A percentile compares a stretch with the other conserved stretches of the same genome.
These are phyloP conservation scores for Diutina ranongensis DNA, from an alignment of 1,139 yeast species.

Conservation along the genomic window DNA sequence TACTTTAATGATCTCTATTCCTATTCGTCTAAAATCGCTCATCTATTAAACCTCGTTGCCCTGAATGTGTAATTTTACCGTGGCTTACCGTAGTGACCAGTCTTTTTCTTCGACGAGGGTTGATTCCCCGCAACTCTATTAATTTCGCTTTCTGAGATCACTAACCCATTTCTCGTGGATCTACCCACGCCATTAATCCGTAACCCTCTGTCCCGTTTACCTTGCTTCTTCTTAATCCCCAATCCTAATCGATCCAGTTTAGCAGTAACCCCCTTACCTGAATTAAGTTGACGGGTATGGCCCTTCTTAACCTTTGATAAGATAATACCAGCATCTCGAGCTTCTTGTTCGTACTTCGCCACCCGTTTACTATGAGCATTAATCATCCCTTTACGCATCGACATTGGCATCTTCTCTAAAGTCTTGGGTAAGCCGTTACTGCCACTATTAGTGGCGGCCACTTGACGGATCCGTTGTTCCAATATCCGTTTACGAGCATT, in stretches of 20 bases:
- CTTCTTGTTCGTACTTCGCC: constrained; percentile 56
- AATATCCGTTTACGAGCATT: constrained; percentile 67
- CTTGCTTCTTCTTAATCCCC: constrained; percentile 18
- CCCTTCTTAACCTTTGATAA: constrained; percentile 57
- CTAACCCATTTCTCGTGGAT: constrained; percentile 70
- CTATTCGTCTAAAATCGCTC: not conserved
- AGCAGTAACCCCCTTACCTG: constrained; percentile 43
- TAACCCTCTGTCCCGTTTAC: constrained; percentile 62
- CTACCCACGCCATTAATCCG: constrained; percentile 69
- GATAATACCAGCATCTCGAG: constrained; percentile 81
- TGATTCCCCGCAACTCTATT: constrained; percentile 18
- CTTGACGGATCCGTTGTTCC: constrained; percentile 48
- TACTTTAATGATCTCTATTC: no score
- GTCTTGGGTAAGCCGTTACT: constrained; percentile 28
- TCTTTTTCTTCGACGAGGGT: not conserved
- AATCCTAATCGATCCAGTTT: constrained; percentile 49
- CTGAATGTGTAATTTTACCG: no score
- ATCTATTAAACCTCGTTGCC: no score
- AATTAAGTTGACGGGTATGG: constrained; percentile 42
- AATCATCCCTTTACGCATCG: constrained; percentile 75
- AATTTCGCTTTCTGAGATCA: constrained; percentile 63
- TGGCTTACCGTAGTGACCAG: not conserved
- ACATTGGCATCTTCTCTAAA: constrained; percentile 79
- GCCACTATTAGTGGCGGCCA: constrained; percentile 41
- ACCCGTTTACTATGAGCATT: constrained; percentile 41